Base-by-base conservation (phyloP, 225 moss, liverwort and hornwort genomes). In the Rhytidiadelphus loreus region DNA sequence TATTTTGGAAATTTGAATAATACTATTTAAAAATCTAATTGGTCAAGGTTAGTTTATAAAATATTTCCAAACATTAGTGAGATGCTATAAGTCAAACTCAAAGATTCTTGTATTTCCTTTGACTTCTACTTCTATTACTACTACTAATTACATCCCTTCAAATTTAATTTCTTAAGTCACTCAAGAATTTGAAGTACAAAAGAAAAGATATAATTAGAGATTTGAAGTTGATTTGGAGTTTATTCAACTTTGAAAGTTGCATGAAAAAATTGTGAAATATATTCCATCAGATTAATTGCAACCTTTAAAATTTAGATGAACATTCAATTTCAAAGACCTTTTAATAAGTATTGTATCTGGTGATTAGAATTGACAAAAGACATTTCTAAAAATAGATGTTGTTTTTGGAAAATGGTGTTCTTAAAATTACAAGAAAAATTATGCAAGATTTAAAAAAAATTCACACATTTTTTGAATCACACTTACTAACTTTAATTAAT, bases 391-490 rank as follows among this genome's bases (percentile, higher is more conserved):
- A 46, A 3, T 7, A 29, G 0, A 17, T 72, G 2, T 3, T 25
- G 16, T 24, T 70, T 43, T 43, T 16, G 1, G 2, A 3, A 17
- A 5, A 9, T 39, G 3, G 7, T 41, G 0, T 6, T 72, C 29
- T 29, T 7, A 16, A 44, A 6, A 9, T 29, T 0, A 16, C n/a
- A 16, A 72, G 44, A 16, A 1, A 26, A 71, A 5, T 5, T 9
- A 5, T 16, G 3, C 12, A 39, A 6, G 6, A 16, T n/a, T n/a
- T n/a, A 73, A 17, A 28, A 28, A 0, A 44, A 10, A 2, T 69
- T n/a, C 1, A 15, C 0, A 15, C 3, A 70, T 41, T 15, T 0
- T 14, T 43, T 2, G 0, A 44, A 28, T 44, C 0, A 9, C 3
- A 28, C 3, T 28, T 73, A 4, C 11, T 2, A 73, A 18, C 0